A percentile compares a stretch with the other conserved stretches of the same genome.
Evolutionary conservation across 2,329 filamentous ascomycete genomes (phyloP).

Genomic region (Colletotrichum agaves): DNA sequence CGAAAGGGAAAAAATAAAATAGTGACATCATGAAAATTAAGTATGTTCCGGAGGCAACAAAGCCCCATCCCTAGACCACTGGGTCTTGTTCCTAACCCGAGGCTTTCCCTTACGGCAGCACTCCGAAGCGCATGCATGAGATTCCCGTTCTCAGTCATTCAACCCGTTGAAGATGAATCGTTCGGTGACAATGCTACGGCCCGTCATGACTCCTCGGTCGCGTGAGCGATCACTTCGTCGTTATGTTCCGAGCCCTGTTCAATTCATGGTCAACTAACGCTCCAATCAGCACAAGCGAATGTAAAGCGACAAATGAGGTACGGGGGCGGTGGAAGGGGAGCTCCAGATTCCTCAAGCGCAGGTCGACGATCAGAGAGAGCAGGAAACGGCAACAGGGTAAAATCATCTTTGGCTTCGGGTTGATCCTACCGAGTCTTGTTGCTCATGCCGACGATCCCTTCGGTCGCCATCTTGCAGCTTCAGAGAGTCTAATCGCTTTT

Average conservation of each 20-base stretch:
- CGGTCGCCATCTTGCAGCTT: slow-evolving; percentile 87
- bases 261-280: slow-evolving; percentile 12
- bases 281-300: neutral
- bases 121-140: slow-evolving; percentile 5
- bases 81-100: slow-evolving; percentile 26
- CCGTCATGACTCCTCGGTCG: slow-evolving; percentile 35
- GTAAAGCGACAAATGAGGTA: neutral
- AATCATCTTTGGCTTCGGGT: slow-evolving; percentile 61
- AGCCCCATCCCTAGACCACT: slow-evolving; percentile 25
- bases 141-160: slow-evolving; percentile 23
- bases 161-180: slow-evolving; percentile 19
- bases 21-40: slow-evolving; percentile 38
- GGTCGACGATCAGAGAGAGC: slow-evolving; percentile 3
- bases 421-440: slow-evolving; percentile 69
- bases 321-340: neutral
- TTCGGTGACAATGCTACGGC: slow-evolving; percentile 8
- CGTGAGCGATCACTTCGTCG: slow-evolving; percentile 22
- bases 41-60: slow-evolving; percentile 35
- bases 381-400: slow-evolving; percentile 9
- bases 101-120: slow-evolving; percentile 18
- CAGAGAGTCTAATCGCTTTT: slow-evolving; percentile 88
- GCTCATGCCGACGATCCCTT: slow-evolving; percentile 67
- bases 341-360: slow-evolving; percentile 7
- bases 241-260: slow-evolving; percentile 32
- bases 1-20: slow-evolving; percentile 22